Percentiles rank a stretch among this genome's conserved stretches.
These are phyloP conservation scores for Pichia rugopelliculosa DNA, from an alignment of 805 yeast genomes.

Conservation along the genomic window DNA sequence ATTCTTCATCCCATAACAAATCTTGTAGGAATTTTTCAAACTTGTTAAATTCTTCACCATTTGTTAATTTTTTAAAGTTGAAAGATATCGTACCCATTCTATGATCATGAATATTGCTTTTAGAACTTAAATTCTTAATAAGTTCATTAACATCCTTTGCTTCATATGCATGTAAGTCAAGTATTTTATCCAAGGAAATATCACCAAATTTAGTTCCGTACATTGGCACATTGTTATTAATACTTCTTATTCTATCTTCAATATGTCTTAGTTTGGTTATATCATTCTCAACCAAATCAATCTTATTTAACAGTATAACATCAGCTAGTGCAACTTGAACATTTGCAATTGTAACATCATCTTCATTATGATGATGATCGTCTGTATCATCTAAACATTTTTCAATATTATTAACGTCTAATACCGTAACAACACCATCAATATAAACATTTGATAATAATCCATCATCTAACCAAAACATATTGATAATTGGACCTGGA, in stretches of 20 bases:
- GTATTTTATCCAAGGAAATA: slow-evolving; percentile 52
- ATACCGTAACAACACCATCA: slow-evolving; percentile 85
- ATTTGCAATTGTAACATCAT: slow-evolving; percentile 67
- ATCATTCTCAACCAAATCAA: slow-evolving; percentile 42
- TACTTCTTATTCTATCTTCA: slow-evolving; percentile 35
- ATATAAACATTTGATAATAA: slow-evolving; percentile 75
- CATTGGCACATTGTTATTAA: slow-evolving; percentile 66
- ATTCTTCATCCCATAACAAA: slow-evolving; percentile 64
- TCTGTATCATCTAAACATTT: slow-evolving; percentile 56
- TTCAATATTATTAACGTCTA: slow-evolving; percentile 65
- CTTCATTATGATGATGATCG: slow-evolving; percentile 26
- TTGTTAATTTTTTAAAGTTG: slow-evolving; percentile 34
- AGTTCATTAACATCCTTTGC: slow-evolving; percentile 23
- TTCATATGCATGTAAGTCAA: slow-evolving; percentile 78
- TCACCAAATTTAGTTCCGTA: slow-evolving; percentile 69
- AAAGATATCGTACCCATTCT: slow-evolving; percentile 48
- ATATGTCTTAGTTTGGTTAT: slow-evolving; percentile 14
- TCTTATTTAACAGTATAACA: slow-evolving; percentile 68
- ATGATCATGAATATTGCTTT: slow-evolving; percentile 38
- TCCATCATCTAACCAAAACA: slow-evolving; percentile 97
- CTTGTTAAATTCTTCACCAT: slow-evolving; percentile 31
- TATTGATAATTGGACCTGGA: slow-evolving; percentile 93
- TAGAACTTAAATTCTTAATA: slow-evolving; percentile 7
- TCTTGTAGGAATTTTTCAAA: slow-evolving; percentile 62
- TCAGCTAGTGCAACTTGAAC: slow-evolving; percentile 90